A percentile compares a stretch with the other conserved stretches of the same genome.
These are phyloP conservation scores for Suillus brevipes DNA, from an alignment of 768 basidiomycete genomes.

Conservation along the genomic window DNA sequence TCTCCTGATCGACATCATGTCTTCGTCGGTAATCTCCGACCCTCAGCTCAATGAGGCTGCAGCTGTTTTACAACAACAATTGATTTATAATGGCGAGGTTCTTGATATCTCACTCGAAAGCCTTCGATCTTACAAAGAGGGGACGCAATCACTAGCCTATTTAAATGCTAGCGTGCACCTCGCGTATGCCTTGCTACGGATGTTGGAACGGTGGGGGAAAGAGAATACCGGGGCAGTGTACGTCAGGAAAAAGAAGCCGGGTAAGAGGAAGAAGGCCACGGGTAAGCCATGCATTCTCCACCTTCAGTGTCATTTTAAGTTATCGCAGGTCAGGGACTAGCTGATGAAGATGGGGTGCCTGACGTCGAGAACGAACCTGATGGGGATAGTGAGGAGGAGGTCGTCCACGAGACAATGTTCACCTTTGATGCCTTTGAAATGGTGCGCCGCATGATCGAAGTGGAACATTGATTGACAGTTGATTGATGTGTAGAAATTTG, in stretches of 20 bases:
- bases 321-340: conserved; percentile 35
- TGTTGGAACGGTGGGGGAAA: conserved; percentile 89
- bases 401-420: conserved; percentile 82
- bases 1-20: conserved; percentile 85
- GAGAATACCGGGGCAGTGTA: conserved; percentile 65
- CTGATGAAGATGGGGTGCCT: conserved; percentile 63
- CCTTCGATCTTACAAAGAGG: conserved; percentile 75
- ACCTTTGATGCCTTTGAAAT: conserved; percentile 90
- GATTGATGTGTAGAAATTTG: conserved; percentile 71
- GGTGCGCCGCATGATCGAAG: conserved; percentile 46
- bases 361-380: conserved; percentile 60
- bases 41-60: conserved; percentile 67
- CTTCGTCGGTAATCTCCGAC: conserved; percentile 44
- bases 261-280: conserved; percentile 52
- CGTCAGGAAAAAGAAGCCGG: conserved; percentile 65
- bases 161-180: conserved; percentile 85
- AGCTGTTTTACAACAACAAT: conserved; percentile 78
- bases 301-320: conserved; percentile 10
- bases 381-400: conserved; percentile 58
- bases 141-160: conserved; percentile 76
- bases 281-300: conserved; percentile 35
- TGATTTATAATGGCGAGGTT: conserved; percentile 94
- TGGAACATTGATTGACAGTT: conserved; percentile 17
- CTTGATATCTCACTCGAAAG: conserved; percentile 85
- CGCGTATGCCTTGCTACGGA: conserved; percentile 79